Percentiles rank a stretch among this genome's conserved stretches.
These are phyloP conservation scores for Leccinum pellstonianum DNA, from an alignment of 768 basidiomycete species.

Conservation along the genomic window DNA sequence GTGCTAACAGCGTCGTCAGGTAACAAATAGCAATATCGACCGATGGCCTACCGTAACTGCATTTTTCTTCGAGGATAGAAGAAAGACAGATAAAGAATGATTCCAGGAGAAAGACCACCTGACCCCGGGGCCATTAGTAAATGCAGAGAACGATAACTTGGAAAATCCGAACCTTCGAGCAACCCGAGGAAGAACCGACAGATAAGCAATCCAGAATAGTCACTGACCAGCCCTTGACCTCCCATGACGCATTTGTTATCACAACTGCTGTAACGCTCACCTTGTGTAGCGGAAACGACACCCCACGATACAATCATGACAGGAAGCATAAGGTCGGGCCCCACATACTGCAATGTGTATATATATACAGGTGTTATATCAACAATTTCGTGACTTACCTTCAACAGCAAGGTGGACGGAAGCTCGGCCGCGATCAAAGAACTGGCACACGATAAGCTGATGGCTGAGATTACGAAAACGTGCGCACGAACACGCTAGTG, in stretches of 20 bases:
- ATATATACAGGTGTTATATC: not conserved
- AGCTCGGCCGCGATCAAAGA: constrained; percentile 58
- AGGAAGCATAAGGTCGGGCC: constrained; percentile 60
- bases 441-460: constrained; percentile 13
- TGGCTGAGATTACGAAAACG: not conserved
- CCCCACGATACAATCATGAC: constrained; percentile 60
- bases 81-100: constrained; percentile 55
- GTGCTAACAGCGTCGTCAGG: constrained; percentile 28
- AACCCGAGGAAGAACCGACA: constrained; percentile 52
- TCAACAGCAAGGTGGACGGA: constrained; percentile 59
- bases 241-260: not conserved
- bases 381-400: constrained; percentile 26
- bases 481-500: constrained; percentile 24
- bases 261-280: constrained; percentile 24
- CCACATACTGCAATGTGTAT: constrained; percentile 30
- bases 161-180: constrained; percentile 49
- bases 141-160: not conserved
- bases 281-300: constrained; percentile 57
- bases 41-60: constrained; percentile 16
- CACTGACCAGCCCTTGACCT: constrained; percentile 42
- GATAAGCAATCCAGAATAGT: constrained; percentile 51
- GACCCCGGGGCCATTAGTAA: constrained; percentile 2
- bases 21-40: not conserved
- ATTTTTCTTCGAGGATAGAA: constrained; percentile 38
- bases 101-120: constrained; percentile 59